phyloP scores from a whole-genome alignment of 2,329 filamentous ascomycete genomes.

The Xylaria sp. region DNA sequence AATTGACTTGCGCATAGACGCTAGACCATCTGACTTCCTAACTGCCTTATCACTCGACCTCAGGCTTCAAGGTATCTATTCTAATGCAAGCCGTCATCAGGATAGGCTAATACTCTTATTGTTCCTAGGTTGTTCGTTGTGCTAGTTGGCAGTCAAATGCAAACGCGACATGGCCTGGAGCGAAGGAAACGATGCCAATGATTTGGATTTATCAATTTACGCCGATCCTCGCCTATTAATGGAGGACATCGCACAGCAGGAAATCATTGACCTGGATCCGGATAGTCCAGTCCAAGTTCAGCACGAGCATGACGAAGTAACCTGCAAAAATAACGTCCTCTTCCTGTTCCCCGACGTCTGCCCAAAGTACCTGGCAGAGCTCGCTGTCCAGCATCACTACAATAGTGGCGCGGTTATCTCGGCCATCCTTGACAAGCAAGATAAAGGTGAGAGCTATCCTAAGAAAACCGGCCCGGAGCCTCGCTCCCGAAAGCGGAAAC shows the following conservation, averaged over 20 bases:
- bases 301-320: conserved; percentile 20
- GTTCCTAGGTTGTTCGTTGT: background rate
- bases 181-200: background rate
- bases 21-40: background rate
- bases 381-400: conserved; percentile 47
- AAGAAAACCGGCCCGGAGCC: conserved; percentile 38
- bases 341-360: conserved; percentile 61
- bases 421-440: conserved; percentile 55
- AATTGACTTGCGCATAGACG: conserved; percentile 10
- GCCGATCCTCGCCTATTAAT: background rate
- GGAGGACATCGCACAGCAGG: conserved; percentile 1
- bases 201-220: background rate
- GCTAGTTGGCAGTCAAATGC: background rate
- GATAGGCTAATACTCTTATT: background rate
- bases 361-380: conserved; percentile 50
- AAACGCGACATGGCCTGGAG: conserved; percentile 17
- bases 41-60: background rate
- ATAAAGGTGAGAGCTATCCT: conserved; percentile 55
- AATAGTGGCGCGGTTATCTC: conserved; percentile 51
- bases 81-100: background rate
- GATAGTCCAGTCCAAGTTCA: conserved; percentile 16
- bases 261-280: conserved; percentile 26
- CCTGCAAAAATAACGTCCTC: conserved; percentile 49
- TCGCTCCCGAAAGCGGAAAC: conserved; percentile 56
- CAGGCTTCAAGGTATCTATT: background rate